Percentiles rank a stretch among this genome's conserved stretches.
phyloP scores from a whole-genome alignment of 2,329 filamentous ascomycete genomes.

The Sarocladiaceae sp. region DNA sequence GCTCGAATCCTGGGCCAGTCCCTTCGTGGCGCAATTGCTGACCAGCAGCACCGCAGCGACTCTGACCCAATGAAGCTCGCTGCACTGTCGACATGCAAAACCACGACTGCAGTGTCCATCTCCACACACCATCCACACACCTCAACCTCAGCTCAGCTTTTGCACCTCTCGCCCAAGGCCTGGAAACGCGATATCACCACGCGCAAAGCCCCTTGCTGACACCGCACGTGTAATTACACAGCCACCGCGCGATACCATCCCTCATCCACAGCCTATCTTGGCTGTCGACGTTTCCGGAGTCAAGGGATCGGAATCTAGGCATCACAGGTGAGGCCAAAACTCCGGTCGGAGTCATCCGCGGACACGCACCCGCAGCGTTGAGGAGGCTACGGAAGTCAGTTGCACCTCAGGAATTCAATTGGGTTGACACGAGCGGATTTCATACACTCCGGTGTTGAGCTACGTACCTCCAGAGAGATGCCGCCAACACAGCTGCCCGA shows the following conservation, averaged over 20 bases:
- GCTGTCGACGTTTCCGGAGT: neutral
- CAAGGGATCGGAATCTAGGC: too few relatives aligned
- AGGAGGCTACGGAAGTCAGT: too few relatives aligned
- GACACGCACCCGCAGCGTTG: neutral
- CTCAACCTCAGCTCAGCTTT: too few relatives aligned
- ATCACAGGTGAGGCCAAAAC: neutral
- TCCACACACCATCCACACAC: slow-evolving; percentile 1
- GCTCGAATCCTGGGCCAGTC: too few relatives aligned
- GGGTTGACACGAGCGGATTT: neutral
- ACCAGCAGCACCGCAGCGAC: neutral
- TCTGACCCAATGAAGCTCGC: neutral
- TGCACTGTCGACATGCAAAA: neutral
- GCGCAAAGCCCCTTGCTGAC: slow-evolving; percentile 4
- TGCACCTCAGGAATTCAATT: too few relatives aligned
- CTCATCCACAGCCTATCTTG: neutral
- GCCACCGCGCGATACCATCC: neutral
- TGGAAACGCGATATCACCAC: neutral
- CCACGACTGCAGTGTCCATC: neutral
- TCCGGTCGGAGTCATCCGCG: neutral
- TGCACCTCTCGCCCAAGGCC: too few relatives aligned
- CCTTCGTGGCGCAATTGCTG: slow-evolving; percentile 7
- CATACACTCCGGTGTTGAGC: neutral
- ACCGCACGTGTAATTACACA: neutral
- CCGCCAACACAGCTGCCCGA: slow-evolving; percentile 39
- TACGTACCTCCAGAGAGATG: too few relatives aligned